A percentile compares a stretch with the other conserved stretches of the same genome.
Evolutionary conservation across 2,329 filamentous ascomycete species (phyloP).

Genomic region (Monilinia fructicola): DNA sequence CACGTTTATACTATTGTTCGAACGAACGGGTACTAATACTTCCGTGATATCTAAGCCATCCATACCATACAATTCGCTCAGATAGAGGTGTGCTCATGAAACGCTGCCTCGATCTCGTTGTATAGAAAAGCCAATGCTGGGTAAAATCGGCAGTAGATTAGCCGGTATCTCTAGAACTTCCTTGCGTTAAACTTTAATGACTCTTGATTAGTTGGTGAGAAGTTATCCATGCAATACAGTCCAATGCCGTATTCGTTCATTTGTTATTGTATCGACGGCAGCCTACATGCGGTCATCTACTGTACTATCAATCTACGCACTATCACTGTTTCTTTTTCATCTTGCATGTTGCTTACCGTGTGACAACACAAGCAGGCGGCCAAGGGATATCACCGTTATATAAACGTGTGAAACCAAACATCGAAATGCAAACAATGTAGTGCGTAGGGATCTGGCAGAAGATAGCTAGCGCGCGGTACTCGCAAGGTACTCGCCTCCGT

Average conservation of each 20-base stretch:
- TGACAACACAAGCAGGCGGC: conserved; percentile 2
- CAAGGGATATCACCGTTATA: neutral
- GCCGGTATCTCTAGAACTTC: conserved; percentile 4
- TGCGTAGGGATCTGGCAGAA: neutral
- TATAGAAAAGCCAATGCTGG: conserved; percentile 11
- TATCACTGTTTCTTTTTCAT: conserved; percentile 7
- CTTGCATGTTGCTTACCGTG: conserved; percentile 1
- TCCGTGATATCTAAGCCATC: neutral
- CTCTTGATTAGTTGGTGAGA: neutral
- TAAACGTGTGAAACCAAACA: conserved; percentile 20
- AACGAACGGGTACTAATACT: conserved; percentile 9
- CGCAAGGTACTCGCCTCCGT: neutral
- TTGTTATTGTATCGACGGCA: neutral
- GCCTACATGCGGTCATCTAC: conserved; percentile 2
- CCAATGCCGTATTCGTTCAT: neutral
- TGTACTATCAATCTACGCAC: neutral
- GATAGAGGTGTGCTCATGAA: conserved; percentile 10
- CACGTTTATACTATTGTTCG: neutral
- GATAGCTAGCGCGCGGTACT: conserved; percentile 17
- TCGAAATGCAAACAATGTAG: neutral
- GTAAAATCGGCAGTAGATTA: conserved; percentile 5
- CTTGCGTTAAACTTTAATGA: neutral
- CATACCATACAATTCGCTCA: conserved; percentile 2
- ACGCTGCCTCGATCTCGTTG: conserved; percentile 9
- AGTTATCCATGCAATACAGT: neutral